Conservation (phyloP, 345 rosid species). For the Eucalyptus pauciflora region DNA sequence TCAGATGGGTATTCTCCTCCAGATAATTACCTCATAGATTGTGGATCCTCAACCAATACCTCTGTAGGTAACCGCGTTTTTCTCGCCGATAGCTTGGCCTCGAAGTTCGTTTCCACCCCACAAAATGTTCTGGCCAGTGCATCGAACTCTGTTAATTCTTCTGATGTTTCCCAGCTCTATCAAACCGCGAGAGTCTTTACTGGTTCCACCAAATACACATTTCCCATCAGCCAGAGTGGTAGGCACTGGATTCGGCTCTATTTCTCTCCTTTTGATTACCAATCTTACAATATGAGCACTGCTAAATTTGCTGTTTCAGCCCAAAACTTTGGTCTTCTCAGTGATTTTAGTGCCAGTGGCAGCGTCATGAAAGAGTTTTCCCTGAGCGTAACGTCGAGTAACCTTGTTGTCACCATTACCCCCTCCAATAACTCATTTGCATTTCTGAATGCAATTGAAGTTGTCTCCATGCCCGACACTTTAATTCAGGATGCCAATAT, state of each 20-base stretch:
- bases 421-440: conserved; percentile 57
- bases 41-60: conserved; percentile 61
- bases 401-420: conserved; percentile 46
- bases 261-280: conserved; percentile 52
- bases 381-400: conserved; percentile 27
- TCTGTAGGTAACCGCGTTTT: conserved; percentile 45
- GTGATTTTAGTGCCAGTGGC: conserved; percentile 21
- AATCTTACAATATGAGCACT: conserved; percentile 37
- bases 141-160: conserved; percentile 14
- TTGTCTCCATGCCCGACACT: conserved; percentile 63
- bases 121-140: conserved; percentile 23
- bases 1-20: conserved; percentile 48
- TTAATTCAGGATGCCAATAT: conserved; percentile 26
- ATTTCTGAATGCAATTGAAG: conserved; percentile 64
- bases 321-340: conserved; percentile 38
- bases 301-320: conserved; percentile 57
- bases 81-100: conserved; percentile 44
- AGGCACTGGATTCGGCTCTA: conserved; percentile 90
- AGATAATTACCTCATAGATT: conserved; percentile 67
- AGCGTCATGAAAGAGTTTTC: conserved; percentile 57
- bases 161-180: conserved; percentile 43
- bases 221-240: conserved; percentile 36
- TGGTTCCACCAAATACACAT: conserved; percentile 49
- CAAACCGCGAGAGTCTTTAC: conserved; percentile 64
- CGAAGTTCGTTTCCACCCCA: conserved; percentile 37